phyloP scores from a whole-genome alignment of 2,329 filamentous ascomycete genomes.

The Blastomyces silverae region DNA sequence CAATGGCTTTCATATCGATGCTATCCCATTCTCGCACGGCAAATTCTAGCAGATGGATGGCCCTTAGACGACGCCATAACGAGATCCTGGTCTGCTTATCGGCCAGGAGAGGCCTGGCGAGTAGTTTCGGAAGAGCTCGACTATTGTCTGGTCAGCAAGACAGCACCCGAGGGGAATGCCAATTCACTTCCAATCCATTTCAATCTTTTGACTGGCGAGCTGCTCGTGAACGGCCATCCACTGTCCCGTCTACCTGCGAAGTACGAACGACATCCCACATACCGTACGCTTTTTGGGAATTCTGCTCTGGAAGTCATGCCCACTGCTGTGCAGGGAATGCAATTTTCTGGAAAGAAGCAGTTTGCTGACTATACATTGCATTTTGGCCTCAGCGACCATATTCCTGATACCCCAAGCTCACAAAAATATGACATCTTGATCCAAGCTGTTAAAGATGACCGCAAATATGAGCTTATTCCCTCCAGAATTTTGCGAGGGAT shows the following conservation, averaged over 20 bases:
- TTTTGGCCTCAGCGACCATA: slow-evolving; percentile 14
- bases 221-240: slow-evolving; percentile 31
- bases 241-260: slow-evolving; percentile 28
- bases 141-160: slow-evolving; percentile 19
- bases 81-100: slow-evolving; percentile 28
- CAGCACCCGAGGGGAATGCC: neutral
- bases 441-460: slow-evolving; percentile 14
- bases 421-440: slow-evolving; percentile 32
- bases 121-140: slow-evolving; percentile 20
- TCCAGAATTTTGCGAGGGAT: slow-evolving; percentile 25
- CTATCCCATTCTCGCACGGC: slow-evolving; percentile 19
- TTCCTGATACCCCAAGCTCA: slow-evolving; percentile 5
- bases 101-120: slow-evolving; percentile 24
- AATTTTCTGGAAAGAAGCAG: slow-evolving; percentile 38
- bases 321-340: slow-evolving; percentile 47
- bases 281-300: slow-evolving; percentile 26
- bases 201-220: slow-evolving; percentile 31
- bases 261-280: slow-evolving; percentile 25
- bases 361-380: slow-evolving; percentile 26
- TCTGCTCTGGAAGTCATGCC: slow-evolving; percentile 33
- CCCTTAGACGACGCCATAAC: slow-evolving; percentile 25
- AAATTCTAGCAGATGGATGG: slow-evolving; percentile 17
- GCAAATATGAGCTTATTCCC: slow-evolving; percentile 31
- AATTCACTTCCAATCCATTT: slow-evolving; percentile 23
- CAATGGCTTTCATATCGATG: slow-evolving; percentile 22